Conservation (phyloP, 768 basidiomycete species). For the Leucosporidium creatinivorum region DNA sequence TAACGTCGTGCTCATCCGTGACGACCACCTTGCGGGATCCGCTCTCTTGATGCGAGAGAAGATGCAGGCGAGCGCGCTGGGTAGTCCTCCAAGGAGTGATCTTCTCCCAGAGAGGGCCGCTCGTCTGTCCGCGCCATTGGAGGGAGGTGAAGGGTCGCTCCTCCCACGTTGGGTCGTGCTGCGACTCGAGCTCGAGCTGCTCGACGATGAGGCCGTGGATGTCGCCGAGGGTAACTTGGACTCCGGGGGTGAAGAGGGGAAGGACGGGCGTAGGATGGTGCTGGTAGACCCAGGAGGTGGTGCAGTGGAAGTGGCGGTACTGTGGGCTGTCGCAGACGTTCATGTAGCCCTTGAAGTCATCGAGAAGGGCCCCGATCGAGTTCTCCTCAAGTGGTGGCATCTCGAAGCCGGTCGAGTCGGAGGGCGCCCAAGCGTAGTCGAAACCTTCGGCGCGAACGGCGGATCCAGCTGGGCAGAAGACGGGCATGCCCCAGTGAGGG, state of each 20-base stretch:
- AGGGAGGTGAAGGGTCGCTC: slow-evolving; percentile 43
- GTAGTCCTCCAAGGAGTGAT: slow-evolving; percentile 36
- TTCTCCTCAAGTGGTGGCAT: neutral
- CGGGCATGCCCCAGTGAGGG: slow-evolving; percentile 35
- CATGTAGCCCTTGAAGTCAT: slow-evolving; percentile 33
- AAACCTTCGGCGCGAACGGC: slow-evolving; percentile 32
- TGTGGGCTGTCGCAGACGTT: slow-evolving; percentile 36
- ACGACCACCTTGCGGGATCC: slow-evolving; percentile 31
- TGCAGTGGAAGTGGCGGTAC: slow-evolving; percentile 37
- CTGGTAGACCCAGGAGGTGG: slow-evolving; percentile 34
- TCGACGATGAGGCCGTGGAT: slow-evolving; percentile 38
- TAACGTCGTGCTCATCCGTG: slow-evolving; percentile 26
- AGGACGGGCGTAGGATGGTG: slow-evolving; percentile 34
- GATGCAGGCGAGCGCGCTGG: slow-evolving; percentile 37
- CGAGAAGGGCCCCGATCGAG: neutral
- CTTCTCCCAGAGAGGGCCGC: slow-evolving; percentile 39
- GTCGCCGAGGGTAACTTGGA: slow-evolving; percentile 35
- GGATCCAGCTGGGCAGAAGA: slow-evolving; percentile 33
- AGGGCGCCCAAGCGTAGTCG: slow-evolving; percentile 26
- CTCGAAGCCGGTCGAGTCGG: neutral
- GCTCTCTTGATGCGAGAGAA: slow-evolving; percentile 33
- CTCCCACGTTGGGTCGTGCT: slow-evolving; percentile 41
- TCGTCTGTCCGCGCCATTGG: slow-evolving; percentile 47
- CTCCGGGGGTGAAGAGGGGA: slow-evolving; percentile 37
- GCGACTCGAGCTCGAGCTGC: slow-evolving; percentile 37